Evolutionary conservation across 495 filamentous ascomycete genomes (phyloP), one percentile per base, ranked within the genome.

Genomic region (Podospora australis): DNA sequence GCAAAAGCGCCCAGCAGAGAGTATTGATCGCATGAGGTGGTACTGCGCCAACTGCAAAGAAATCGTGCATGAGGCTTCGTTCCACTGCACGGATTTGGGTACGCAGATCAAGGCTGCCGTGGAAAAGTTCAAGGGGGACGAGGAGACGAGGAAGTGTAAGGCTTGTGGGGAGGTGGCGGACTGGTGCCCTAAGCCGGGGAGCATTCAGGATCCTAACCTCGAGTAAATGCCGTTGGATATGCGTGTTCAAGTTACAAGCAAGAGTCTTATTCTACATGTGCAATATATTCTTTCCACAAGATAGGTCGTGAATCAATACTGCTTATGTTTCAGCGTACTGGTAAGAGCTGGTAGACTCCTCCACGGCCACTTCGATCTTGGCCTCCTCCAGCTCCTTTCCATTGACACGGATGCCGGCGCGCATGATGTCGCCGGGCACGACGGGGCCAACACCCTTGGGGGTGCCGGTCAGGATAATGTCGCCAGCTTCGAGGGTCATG

Each of bases 91-190:
- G 36, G 85, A 98, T 67, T 65, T 98, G 43, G 92, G 92, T n/a
- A 95, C 88, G 34, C 92, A 98, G 76, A 90, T 98, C 49, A 98
- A 96, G 75, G 82, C 77, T 47, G 94, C 91, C 5, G 91, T 98
- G 24, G 81, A 95, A 61, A 76, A 69, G 38, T 96, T 96, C 63
- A 85, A 80, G 57, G 78, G 67, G 2, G 81, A 81, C 57, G 78
- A 83, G 50, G 78, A 80, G 55, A 79, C 76, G 66, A 78, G 94
- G 66, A 86, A 70, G 51, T 98, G 92, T 69, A 75, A 76, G 56
- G 74, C 71, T 13, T 98, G 92, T 63, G 91, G 90, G 11, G 73
- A 70, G 45, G 52, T 95, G 46, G 90, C 88, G 2, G 67, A 75
- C 44, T 71, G 67, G 54, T 65, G 66, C 29, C 77, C 77, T 6